These are phyloP conservation scores for Circinella umbellata DNA, from an alignment of 371 early-diverging fungal species.

Conservation along the genomic window DNA sequence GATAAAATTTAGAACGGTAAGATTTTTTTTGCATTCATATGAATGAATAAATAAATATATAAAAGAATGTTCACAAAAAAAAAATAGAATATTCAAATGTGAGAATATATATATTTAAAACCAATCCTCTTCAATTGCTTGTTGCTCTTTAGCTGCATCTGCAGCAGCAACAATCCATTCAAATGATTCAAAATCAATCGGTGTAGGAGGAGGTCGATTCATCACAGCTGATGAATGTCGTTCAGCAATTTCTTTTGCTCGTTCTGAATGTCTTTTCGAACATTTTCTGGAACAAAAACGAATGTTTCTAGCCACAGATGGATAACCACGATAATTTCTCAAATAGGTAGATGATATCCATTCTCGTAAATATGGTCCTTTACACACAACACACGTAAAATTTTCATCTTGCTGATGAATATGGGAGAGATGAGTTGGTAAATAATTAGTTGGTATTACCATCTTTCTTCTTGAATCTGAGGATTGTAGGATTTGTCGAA, in stretches of 20 bases:
- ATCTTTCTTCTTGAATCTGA: no score
- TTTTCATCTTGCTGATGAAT: not conserved
- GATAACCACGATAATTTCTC: not conserved
- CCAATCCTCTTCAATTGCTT: slow-evolving; percentile 5
- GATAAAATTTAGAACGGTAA: not conserved
- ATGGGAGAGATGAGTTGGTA: not conserved
- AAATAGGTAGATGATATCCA: not conserved
- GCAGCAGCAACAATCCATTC: slow-evolving; percentile 7
- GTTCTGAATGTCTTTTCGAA: not conserved
- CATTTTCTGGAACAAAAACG: slow-evolving; percentile 3
- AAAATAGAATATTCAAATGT: not conserved
- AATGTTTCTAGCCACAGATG: not conserved
- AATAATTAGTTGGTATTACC: not conserved
- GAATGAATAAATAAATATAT: no score
- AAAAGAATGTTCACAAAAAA: not conserved
- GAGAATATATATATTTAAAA: not conserved
- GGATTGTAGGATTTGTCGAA: not conserved
- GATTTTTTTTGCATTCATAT: not conserved
- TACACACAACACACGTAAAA: not conserved
- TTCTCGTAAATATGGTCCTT: not conserved
- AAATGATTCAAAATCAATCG: not conserved
- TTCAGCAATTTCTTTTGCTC: not conserved
- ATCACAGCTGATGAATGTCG: not conserved
- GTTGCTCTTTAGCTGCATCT: slow-evolving; percentile 1
- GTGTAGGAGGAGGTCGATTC: not conserved